Evolutionary conservation across 345 rosid genomes (phyloP).

Genomic region (Camelina neglecta): DNA sequence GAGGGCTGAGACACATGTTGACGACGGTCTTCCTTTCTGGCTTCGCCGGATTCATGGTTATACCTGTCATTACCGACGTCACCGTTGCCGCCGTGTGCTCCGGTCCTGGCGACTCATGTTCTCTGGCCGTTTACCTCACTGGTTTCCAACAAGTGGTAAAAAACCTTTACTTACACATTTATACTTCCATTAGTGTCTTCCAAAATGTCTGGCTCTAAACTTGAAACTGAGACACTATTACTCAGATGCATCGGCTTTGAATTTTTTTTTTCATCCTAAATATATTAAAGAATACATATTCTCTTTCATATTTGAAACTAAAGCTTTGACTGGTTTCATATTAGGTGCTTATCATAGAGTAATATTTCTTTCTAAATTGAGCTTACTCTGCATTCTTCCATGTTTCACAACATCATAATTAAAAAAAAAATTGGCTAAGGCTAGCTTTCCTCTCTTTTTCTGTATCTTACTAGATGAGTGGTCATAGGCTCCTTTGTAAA

Average conservation of each 20-base stretch:
- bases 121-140: slow-evolving; percentile 88
- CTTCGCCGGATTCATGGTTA: slow-evolving; percentile 52
- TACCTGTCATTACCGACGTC: slow-evolving; percentile 84
- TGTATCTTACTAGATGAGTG: too few relatives aligned
- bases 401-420: neutral
- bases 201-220: neutral
- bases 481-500: too few relatives aligned
- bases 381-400: neutral
- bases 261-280: neutral
- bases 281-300: neutral
- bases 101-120: slow-evolving; percentile 67
- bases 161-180: neutral
- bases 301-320: neutral
- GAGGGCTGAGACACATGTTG: slow-evolving; percentile 56
- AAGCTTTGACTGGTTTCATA: neutral
- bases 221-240: neutral
- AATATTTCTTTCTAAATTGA: neutral
- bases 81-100: slow-evolving; percentile 81
- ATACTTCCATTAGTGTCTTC: neutral
- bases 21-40: slow-evolving; percentile 63
- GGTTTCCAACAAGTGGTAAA: slow-evolving; percentile 87
- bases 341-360: neutral
- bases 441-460: too few relatives aligned
- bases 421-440: too few relatives aligned
- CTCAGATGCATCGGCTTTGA: neutral